A percentile compares a stretch with the other conserved stretches of the same genome.
Evolutionary conservation across 176 grass and related monocot genomes (phyloP).

Genomic region (Ensete glaucum): DNA sequence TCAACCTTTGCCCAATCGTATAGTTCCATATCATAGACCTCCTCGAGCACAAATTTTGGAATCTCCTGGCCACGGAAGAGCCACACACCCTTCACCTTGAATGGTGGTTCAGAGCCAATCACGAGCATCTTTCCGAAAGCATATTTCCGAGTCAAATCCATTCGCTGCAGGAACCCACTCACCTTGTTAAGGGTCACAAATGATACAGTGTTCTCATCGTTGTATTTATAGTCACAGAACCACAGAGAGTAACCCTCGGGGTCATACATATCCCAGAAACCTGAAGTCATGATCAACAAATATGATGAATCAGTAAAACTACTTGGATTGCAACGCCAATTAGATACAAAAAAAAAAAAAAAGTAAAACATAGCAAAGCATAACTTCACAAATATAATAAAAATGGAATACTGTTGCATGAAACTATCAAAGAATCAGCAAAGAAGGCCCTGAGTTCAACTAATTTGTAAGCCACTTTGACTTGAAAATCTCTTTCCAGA

Average conservation of each 20-base stretch:
- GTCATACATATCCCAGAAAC: conserved; percentile 99
- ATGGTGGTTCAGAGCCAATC: conserved; percentile 51
- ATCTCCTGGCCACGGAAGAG: conserved; percentile 64
- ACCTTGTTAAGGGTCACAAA: conserved; percentile 96
- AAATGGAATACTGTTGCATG: background rate
- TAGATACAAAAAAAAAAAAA: background rate
- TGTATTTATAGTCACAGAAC: conserved; percentile 99
- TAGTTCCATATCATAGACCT: conserved; percentile 80
- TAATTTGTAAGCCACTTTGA: too few relatives aligned
- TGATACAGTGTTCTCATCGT: conserved; percentile 78
- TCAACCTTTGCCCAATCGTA: conserved; percentile 84
- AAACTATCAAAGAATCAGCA: too few relatives aligned
- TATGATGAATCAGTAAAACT: background rate
- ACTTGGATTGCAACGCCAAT: background rate
- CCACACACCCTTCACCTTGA: conserved; percentile 80
- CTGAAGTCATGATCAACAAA: conserved; percentile 30
- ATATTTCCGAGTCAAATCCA: conserved; percentile 87
- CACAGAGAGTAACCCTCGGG: conserved; percentile 93
- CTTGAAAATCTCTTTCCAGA: too few relatives aligned
- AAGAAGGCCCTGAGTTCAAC: too few relatives aligned
- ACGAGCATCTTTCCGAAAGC: conserved; percentile 88
- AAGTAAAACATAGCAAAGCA: background rate
- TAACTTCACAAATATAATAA: background rate
- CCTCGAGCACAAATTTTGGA: conserved; percentile 68
- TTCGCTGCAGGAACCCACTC: conserved; percentile 81